phyloP scores from a whole-genome alignment of 73 alveolate genomes.

The Durusdinium trenchii region DNA sequence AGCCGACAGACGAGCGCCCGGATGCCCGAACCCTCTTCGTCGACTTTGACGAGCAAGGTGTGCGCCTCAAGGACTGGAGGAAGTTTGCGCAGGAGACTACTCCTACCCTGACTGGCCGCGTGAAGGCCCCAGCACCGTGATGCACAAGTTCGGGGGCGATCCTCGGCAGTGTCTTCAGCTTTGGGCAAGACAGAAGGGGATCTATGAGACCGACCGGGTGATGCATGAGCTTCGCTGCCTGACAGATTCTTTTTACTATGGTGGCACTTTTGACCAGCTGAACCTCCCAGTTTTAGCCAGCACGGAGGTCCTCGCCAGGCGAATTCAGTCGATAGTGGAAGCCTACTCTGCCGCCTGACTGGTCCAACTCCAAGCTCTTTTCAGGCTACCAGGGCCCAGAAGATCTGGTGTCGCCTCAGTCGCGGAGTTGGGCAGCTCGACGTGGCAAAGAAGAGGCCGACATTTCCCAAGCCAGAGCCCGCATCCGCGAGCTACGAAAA shows the following conservation, averaged over 20 bases:
- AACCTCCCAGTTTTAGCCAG: neutral
- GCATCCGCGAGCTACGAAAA: neutral
- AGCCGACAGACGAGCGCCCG: neutral
- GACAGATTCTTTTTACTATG: neutral
- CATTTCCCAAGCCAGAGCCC: neutral
- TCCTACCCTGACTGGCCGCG: neutral
- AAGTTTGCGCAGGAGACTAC: neutral
- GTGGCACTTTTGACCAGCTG: conserved; percentile 30
- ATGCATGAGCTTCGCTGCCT: conserved; percentile 49
- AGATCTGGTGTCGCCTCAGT: neutral
- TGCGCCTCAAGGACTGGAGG: neutral
- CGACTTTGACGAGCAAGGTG: neutral
- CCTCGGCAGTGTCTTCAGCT: conserved; percentile 16
- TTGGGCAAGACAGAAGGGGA: conserved; percentile 12
- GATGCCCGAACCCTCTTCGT: conserved; percentile 33
- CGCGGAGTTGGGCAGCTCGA: neutral
- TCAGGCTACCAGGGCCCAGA: neutral
- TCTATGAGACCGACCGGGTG: conserved; percentile 4
- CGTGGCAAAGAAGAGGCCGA: conserved; percentile 8
- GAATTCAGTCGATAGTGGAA: conserved; percentile 2
- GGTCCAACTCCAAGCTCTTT: conserved; percentile 31
- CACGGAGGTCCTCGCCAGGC: neutral
- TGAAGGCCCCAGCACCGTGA: neutral
- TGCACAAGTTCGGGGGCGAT: neutral
- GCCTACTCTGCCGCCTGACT: conserved; percentile 27